Evolutionary conservation across 495 filamentous ascomycete species (phyloP).

Genomic region (Daldinia grandis): DNA sequence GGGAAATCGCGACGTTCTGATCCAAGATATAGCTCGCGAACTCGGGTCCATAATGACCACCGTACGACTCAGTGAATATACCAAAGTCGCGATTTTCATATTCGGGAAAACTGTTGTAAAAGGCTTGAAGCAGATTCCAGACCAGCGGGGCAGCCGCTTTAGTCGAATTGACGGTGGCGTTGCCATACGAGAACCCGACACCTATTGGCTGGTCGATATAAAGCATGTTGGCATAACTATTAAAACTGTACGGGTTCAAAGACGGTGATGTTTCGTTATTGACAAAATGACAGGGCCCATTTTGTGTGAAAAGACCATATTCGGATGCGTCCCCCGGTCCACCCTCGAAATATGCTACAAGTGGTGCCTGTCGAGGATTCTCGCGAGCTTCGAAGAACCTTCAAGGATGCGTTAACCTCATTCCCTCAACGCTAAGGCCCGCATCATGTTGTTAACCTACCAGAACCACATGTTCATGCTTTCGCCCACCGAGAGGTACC

Average conservation of each 20-base stretch:
- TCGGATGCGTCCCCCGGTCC: constrained; percentile 68
- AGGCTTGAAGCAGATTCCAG: background rate
- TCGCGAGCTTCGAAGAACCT: constrained; percentile 64
- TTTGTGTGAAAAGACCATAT: constrained; percentile 69
- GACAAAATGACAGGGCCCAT: constrained; percentile 69
- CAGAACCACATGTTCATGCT: background rate
- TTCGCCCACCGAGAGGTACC: background rate
- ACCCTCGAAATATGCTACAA: constrained; percentile 65
- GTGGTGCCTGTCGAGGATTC: constrained; percentile 58
- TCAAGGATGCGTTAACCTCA: background rate
- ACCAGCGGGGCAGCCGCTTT: background rate
- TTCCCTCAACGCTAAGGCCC: background rate
- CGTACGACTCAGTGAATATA: background rate
- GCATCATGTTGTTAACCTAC: background rate
- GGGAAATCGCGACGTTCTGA: constrained; percentile 58
- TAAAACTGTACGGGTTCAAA: constrained; percentile 67
- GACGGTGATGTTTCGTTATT: constrained; percentile 60
- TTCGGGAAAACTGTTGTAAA: background rate
- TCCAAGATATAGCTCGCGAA: constrained; percentile 19
- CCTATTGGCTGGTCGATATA: constrained; percentile 73
- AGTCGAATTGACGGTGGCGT: background rate
- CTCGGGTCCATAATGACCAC: background rate
- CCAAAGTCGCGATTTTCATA: background rate
- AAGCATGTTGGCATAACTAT: constrained; percentile 69
- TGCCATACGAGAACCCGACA: constrained; percentile 68